A percentile compares a stretch with the other conserved stretches of the same genome.
These are phyloP conservation scores for Anthracocystis walkeri DNA, from an alignment of 1,284 basidiomycete species.

Conservation along the genomic window DNA sequence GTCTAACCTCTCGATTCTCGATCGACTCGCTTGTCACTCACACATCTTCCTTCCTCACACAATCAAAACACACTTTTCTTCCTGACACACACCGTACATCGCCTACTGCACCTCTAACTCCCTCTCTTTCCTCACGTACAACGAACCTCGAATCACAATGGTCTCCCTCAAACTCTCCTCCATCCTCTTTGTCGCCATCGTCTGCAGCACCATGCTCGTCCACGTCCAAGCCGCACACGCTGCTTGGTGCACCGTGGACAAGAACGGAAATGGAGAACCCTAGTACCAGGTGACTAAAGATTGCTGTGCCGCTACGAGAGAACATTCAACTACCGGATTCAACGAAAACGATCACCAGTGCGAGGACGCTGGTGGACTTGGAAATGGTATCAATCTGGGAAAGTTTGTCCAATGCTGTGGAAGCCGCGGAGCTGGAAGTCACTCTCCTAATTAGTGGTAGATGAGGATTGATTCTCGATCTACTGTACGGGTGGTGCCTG, in stretches of 20 bases:
- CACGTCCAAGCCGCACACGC: conserved; percentile 1
- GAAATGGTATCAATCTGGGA: conserved; percentile 23
- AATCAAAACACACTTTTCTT: not conserved
- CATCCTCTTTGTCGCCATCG: not conserved
- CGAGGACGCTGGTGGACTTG: conserved; percentile 5
- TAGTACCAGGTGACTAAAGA: conserved; percentile 11
- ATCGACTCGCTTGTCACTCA: too few species aligned
- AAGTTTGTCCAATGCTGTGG: conserved; percentile 16
- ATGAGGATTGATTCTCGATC: too few species aligned
- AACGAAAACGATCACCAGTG: not conserved
- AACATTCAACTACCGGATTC: conserved; percentile 10
- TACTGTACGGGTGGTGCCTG: too few species aligned
- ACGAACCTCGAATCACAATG: not conserved
- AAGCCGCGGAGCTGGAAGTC: conserved; percentile 6
- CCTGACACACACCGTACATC: too few species aligned
- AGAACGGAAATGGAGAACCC: not conserved
- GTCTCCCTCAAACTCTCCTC: not conserved
- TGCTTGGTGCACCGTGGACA: conserved; percentile 9
- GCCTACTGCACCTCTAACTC: too few species aligned
- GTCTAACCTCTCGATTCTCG: not conserved
- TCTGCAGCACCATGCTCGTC: not conserved
- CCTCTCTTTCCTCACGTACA: too few species aligned
- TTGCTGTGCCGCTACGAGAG: conserved; percentile 12
- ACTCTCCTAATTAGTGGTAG: not conserved
- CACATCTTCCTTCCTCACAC: not conserved